Percentiles rank a stretch among this genome's conserved stretches.
Evolutionary conservation across 2,329 filamentous ascomycete genomes (phyloP).

Genomic region (Calonectria pseudoreteaudii): DNA sequence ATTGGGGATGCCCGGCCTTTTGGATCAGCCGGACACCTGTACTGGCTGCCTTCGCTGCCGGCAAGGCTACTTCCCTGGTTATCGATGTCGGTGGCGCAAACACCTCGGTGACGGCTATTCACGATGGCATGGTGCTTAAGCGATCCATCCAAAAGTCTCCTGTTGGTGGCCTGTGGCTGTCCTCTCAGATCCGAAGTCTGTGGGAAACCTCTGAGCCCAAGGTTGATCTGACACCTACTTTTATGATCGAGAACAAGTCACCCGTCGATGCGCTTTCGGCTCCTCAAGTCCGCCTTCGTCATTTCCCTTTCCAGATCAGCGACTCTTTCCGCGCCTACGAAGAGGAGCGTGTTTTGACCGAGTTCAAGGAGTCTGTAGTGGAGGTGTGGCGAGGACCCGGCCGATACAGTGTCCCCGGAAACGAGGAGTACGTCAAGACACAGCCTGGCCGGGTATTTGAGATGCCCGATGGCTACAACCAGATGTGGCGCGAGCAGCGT

Average conservation of each 20-base stretch:
- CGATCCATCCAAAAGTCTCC: constrained; percentile 88
- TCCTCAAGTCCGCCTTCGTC: constrained; percentile 79
- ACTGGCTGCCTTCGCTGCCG: constrained; percentile 89
- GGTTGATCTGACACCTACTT: constrained; percentile 84
- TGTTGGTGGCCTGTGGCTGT: constrained; percentile 90
- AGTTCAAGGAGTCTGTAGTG: constrained; percentile 98
- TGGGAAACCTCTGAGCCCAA: constrained; percentile 78
- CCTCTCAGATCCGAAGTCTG: constrained; percentile 85
- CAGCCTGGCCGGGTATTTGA: constrained; percentile 91
- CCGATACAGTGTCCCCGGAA: constrained; percentile 72
- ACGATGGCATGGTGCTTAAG: constrained; percentile 94
- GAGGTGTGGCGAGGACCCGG: constrained; percentile 91
- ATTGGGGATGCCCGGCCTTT: constrained; percentile 94
- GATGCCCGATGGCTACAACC: constrained; percentile 96
- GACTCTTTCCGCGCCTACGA: constrained; percentile 84
- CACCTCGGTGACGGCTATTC: constrained; percentile 89
- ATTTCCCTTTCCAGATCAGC: constrained; percentile 71
- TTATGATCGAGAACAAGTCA: constrained; percentile 87
- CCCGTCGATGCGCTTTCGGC: constrained; percentile 88
- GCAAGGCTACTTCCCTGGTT: constrained; percentile 92
- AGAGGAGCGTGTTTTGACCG: constrained; percentile 91
- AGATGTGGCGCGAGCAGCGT: constrained; percentile 90
- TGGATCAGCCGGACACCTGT: constrained; percentile 92
- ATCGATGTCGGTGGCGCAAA: constrained; percentile 92
- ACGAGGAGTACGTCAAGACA: constrained; percentile 79